phyloP scores from a whole-genome alignment of 2,329 filamentous ascomycete genomes.

The Botrytis sinoallii region DNA sequence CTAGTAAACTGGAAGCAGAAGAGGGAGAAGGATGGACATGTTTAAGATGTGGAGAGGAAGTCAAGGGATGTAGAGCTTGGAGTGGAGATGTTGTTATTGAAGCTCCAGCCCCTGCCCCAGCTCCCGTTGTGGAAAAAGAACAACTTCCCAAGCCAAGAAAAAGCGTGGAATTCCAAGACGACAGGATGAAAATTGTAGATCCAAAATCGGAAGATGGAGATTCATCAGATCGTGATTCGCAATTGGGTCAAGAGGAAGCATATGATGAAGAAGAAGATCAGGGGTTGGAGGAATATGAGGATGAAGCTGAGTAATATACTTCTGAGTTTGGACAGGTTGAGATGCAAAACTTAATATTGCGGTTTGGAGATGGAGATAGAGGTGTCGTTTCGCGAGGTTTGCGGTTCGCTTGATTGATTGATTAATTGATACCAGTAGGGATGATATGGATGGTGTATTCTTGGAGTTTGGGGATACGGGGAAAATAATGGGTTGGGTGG shows the following conservation, averaged over 20 bases:
- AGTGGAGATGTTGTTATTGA: slow-evolving; percentile 77
- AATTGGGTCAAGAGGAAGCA: slow-evolving; percentile 31
- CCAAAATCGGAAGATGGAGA: neutral
- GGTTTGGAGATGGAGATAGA: neutral
- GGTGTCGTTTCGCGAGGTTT: neutral
- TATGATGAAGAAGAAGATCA: slow-evolving; percentile 34
- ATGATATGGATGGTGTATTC: neutral
- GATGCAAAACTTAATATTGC: neutral
- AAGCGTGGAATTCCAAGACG: slow-evolving; percentile 7
- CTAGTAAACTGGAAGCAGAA: slow-evolving; percentile 82
- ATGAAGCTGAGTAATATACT: neutral
- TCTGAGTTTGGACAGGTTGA: neutral
- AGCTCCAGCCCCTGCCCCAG: slow-evolving; percentile 31
- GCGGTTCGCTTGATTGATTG: neutral
- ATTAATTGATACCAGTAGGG: slow-evolving; percentile 8
- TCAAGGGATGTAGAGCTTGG: slow-evolving; percentile 89
- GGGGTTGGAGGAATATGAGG: slow-evolving; percentile 1
- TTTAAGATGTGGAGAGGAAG: slow-evolving; percentile 77
- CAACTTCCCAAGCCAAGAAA: neutral
- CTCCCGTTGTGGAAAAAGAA: neutral
- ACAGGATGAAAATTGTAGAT: neutral
- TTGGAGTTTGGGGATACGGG: neutral
- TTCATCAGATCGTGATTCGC: slow-evolving; percentile 26
- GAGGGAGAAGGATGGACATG: slow-evolving; percentile 94
- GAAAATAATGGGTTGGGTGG: neutral